A percentile compares a stretch with the other conserved stretches of the same genome.
Conservation (phyloP, 345 rosid genomes). For the Dipteronia dyeriana region DNA sequence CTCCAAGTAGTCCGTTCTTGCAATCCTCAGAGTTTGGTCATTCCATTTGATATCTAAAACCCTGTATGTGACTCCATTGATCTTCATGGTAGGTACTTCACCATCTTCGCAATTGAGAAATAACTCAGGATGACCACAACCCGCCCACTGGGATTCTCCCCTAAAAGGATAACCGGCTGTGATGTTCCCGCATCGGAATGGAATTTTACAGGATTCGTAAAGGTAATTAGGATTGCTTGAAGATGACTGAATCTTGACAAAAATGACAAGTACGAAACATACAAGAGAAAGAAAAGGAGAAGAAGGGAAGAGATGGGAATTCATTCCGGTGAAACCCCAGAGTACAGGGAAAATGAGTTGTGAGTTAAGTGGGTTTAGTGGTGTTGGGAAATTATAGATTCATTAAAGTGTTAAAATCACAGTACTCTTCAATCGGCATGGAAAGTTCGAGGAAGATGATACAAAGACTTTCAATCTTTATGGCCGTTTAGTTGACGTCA, state of each 20-base stretch:
- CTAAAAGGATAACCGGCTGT: slow-evolving; percentile 43
- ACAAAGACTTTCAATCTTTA: neutral
- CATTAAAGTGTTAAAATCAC: neutral
- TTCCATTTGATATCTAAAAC: slow-evolving; percentile 22
- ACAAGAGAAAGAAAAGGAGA: neutral
- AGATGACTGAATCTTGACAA: neutral
- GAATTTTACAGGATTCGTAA: neutral
- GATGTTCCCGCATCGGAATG: neutral
- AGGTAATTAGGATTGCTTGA: neutral
- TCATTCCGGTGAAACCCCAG: neutral
- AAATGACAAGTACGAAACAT: neutral
- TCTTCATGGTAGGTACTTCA: neutral
- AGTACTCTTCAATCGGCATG: neutral
- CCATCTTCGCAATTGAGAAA: slow-evolving; percentile 23
- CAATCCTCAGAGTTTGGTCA: slow-evolving; percentile 20
- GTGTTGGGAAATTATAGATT: neutral
- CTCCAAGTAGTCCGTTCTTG: slow-evolving; percentile 19
- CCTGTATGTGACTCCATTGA: slow-evolving; percentile 21
- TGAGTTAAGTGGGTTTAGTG: neutral
- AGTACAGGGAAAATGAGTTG: neutral
- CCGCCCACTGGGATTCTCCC: slow-evolving; percentile 17
- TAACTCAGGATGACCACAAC: slow-evolving; percentile 43
- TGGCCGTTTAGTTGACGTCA: neutral
- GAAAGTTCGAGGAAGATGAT: neutral
- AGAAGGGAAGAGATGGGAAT: neutral